Conservation (phyloP, 441 rosid genomes). For the Pelargonium citronellum region DNA sequence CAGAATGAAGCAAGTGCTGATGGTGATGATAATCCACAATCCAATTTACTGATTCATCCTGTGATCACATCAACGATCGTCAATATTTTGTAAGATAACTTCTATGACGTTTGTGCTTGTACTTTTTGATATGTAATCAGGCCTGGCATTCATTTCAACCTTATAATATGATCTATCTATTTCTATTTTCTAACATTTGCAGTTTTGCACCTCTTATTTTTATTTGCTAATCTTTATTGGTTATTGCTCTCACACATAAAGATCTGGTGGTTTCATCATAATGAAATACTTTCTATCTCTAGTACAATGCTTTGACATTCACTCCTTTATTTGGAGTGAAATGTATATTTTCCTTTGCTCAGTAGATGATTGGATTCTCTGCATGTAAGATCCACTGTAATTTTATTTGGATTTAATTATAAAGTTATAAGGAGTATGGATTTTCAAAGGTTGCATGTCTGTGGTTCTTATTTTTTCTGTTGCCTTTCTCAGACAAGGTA, state of each 20-base stretch:
- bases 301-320: neutral
- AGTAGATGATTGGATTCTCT: neutral
- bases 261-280: neutral
- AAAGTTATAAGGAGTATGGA: too few relatives aligned
- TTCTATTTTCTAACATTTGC: neutral
- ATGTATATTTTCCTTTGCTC: neutral
- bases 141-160: neutral
- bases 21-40: conserved; percentile 38
- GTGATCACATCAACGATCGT: conserved; percentile 46
- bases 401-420: neutral
- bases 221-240: neutral
- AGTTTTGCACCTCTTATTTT: neutral
- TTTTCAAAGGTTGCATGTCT: neutral
- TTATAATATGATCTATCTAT: neutral
- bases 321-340: neutral
- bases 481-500: conserved; percentile 37
- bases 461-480: neutral
- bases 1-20: conserved; percentile 45
- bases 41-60: conserved; percentile 58
- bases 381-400: neutral
- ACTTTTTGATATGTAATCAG: neutral
- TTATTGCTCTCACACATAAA: neutral
- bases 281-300: too few relatives aligned
- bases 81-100: conserved; percentile 59
- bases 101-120: neutral